Evolutionary conservation across 176 grass and related monocot species (phyloP).

Genomic region (Carex parvula): DNA sequence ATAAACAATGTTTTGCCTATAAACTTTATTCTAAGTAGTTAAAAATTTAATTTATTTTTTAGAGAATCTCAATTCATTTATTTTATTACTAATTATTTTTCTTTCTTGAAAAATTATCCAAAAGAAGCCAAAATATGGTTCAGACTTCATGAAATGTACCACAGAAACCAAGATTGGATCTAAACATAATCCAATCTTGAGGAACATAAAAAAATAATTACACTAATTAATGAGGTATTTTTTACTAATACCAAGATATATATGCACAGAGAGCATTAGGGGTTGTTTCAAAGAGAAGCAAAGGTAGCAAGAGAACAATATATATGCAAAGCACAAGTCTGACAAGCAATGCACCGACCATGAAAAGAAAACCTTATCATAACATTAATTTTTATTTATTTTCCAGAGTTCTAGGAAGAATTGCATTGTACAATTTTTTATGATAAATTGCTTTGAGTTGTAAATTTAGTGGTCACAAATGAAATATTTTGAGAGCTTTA

Average conservation of each 20-base stretch:
- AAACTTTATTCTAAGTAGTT: background rate
- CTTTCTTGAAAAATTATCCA: background rate
- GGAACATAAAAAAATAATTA: background rate
- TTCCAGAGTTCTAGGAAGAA: constrained; percentile 5
- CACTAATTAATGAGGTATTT: background rate
- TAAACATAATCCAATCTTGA: constrained; percentile 25
- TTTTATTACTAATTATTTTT: background rate
- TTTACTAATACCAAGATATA: background rate
- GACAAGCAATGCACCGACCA: constrained; percentile 18
- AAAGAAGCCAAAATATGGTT: too few relatives aligned
- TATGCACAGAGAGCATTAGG: background rate
- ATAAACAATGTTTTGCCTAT: background rate
- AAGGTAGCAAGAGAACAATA: background rate
- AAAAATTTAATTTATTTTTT: background rate
- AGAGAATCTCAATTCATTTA: background rate
- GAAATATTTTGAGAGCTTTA: background rate
- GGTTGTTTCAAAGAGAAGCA: background rate
- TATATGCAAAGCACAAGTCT: constrained; percentile 6
- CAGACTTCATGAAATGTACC: background rate
- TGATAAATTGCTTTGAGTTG: background rate
- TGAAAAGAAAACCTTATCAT: background rate
- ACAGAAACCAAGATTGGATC: constrained; percentile 27
- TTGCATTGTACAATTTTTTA: background rate
- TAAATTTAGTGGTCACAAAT: too few relatives aligned
- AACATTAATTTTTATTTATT: background rate